Base-by-base conservation (phyloP, 768 basidiomycete genomes). In the Tremella yokohamensis region DNA sequence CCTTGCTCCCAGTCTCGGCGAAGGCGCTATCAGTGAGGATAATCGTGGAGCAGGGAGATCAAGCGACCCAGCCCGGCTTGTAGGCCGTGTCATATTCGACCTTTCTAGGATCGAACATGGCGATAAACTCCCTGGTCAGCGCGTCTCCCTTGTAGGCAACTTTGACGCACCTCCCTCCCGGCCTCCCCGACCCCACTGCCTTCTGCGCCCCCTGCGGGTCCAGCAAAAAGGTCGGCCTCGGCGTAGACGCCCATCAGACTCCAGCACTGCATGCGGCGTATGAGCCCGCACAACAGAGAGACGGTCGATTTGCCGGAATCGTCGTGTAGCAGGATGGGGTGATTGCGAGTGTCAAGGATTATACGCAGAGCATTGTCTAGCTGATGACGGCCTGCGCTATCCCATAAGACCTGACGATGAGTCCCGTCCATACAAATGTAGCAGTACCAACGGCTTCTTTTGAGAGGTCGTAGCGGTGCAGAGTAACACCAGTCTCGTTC, bases 311-410 rank as follows among this genome's bases (percentile, higher is more conserved):
- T 75, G 12, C 73, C 73, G 7, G 62, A 61, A 58, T 75, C 69
- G 38, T 72, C 71, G 49, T 72, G 71, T 20, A 75, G 63, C 42
- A 75, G 59, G 8, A 75, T 29, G 9, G 73, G 73, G 45, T 75
- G 61, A 58, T 74, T 68, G 20, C 61, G 49, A 34, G 34, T 59
- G 48, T 74, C 65, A 15, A 74, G 58, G 8, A 74, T 22, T 13
- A 69, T 45, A 8, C 24, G 34, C 18, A 75, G 61, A 9, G 69
- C 62, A 0, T 53, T 40, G 19, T 56, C 24, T 2, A 74, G 49
- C 19, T 38, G 48, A 16, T 52, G 24, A 20, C 34, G 19, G n/a
- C 65, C 68, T 16, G 56, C 22, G 38, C 19, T 22, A 11, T 56
- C 58, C 55, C 62, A 66, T 1, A 70, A 54, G 4, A 52, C 45